Evolutionary conservation across 495 filamentous ascomycete genomes (phyloP).

Genomic region (Trichocladium antarcticum): DNA sequence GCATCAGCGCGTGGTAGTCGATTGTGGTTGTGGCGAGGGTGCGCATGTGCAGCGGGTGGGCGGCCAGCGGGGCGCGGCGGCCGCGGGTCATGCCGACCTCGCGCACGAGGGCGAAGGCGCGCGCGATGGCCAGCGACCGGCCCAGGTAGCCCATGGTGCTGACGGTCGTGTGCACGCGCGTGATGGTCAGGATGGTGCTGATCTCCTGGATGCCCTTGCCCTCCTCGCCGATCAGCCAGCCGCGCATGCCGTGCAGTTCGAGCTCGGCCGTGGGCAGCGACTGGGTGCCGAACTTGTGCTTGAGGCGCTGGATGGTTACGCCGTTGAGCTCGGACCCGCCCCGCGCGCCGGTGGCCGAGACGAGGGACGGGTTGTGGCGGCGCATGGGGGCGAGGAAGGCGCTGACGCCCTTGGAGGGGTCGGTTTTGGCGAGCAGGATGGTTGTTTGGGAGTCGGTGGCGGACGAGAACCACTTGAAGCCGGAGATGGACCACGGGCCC

Average conservation of each 20-base stretch:
- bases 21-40: slow-evolving; percentile 44
- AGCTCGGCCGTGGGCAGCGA: slow-evolving; percentile 61
- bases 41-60: slow-evolving; percentile 50
- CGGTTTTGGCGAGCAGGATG: slow-evolving; percentile 57
- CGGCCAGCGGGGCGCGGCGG: slow-evolving; percentile 32
- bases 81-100: slow-evolving; percentile 33
- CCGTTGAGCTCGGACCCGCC: slow-evolving; percentile 49
- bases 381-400: slow-evolving; percentile 59
- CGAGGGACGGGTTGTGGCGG: slow-evolving; percentile 28
- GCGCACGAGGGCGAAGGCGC: slow-evolving; percentile 42
- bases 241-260: slow-evolving; percentile 49
- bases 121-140: slow-evolving; percentile 50
- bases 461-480: slow-evolving; percentile 71
- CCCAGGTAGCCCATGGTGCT: slow-evolving; percentile 47
- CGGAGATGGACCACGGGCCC: slow-evolving; percentile 51
- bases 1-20: slow-evolving; percentile 45
- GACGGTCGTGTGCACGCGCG: slow-evolving; percentile 52
- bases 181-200: slow-evolving; percentile 56
- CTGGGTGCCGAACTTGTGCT: slow-evolving; percentile 60
- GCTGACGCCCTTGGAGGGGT: slow-evolving; percentile 41
- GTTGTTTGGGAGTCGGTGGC: slow-evolving; percentile 62
- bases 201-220: slow-evolving; percentile 58
- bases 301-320: slow-evolving; percentile 55
- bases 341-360: slow-evolving; percentile 12
- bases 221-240: slow-evolving; percentile 50